Conservation (phyloP, 2,329 filamentous ascomycete genomes). For the Apiospora sp. region DNA sequence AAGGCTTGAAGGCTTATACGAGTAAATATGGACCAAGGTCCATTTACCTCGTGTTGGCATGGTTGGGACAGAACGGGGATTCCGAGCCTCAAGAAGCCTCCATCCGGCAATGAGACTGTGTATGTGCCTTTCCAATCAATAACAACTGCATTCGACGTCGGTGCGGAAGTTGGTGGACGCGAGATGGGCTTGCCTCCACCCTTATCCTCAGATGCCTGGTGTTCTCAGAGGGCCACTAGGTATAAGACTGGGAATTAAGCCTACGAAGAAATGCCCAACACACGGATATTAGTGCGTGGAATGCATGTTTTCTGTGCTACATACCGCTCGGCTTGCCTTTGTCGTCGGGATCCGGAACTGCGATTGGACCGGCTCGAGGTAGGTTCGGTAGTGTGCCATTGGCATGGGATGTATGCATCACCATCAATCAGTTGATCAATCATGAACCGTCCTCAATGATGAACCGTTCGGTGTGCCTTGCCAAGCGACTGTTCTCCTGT, state of each 20-base stretch:
- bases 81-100: neutral
- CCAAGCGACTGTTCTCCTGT: neutral
- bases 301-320: neutral
- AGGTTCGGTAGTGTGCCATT: neutral
- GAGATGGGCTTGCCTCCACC: neutral
- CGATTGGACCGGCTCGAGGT: neutral
- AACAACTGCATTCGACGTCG: neutral
- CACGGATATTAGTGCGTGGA: neutral
- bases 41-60: constrained; percentile 3
- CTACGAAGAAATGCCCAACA: too few relatives aligned
- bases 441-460: neutral
- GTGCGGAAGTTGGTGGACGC: neutral
- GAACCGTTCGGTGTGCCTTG: neutral
- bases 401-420: neutral
- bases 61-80: neutral
- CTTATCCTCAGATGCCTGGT: too few relatives aligned
- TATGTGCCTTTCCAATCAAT: neutral
- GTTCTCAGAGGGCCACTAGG: neutral
- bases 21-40: neutral
- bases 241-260: too few relatives aligned
- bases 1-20: constrained; percentile 5
- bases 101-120: neutral
- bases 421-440: neutral
- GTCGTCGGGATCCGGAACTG: neutral
- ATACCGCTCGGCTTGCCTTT: neutral